Evolutionary conservation across 2,329 filamentous ascomycete species (phyloP), one percentile per base, ranked within the genome.

Genomic region (Pseudocercospora cruenta): DNA sequence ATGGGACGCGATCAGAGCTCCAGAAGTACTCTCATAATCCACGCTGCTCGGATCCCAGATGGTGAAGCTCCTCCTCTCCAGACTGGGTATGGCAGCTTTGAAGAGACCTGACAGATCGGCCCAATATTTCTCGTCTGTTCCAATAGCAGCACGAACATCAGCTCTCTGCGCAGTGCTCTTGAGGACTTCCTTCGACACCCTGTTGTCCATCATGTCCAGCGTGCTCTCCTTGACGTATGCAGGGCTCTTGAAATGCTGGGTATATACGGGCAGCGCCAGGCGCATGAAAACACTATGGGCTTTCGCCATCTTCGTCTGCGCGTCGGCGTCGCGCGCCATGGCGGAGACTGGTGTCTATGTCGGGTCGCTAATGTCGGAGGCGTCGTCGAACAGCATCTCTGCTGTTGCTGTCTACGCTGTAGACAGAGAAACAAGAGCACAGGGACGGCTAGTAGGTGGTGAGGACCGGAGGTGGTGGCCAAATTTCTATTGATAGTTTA

Each of bases 11-110:
- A 90, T 89, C 19, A 89, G 78, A 39, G 87, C 85, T 3, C 87
- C 87, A 7, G 84, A 87, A 1, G 85, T 83, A 39, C 83, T 84
- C 68, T 88, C 85, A 66, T 87, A 87, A 69, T 86, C 84, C 28
- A 85, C 83, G 16, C 81, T 78, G 19, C 81, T 81, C 3, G 86
- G 83, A 68, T 86, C 86, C 71, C 87, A 86, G 75, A 85, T 84
- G 6, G 85, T 84, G 72, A 90, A 89, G 33, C 85, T 88, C 69
- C 88, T 85, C 36, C 83, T 81, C 73, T 89, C 87, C 51, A 90
- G 82, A 43, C 86, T 86, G 1, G 86, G 86, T 19, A 89, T 85
- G 19, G 87, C 87, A 65, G 85, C 84, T 60, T 83, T 84, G 67
- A 90, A 79, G 22, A 89, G 81, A 54, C 81, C 81, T 31, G 84